Percentiles rank a stretch among this genome's conserved stretches.
Evolutionary conservation across 129 eudicot genomes (phyloP).

Genomic region (Mikania micrantha): DNA sequence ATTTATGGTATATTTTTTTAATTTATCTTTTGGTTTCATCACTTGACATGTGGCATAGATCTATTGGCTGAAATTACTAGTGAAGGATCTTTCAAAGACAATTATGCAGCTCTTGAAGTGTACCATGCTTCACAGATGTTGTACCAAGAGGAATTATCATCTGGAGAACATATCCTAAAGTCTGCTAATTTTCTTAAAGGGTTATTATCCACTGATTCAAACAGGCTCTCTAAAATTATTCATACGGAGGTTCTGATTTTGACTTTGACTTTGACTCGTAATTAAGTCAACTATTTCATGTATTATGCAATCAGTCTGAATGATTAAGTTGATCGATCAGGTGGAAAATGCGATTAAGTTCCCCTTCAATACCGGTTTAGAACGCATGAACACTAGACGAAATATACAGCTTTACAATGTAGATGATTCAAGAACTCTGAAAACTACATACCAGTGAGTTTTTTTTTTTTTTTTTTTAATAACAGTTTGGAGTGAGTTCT

Average conservation of each 20-base stretch:
- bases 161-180: conserved; percentile 34
- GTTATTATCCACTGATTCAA: conserved; percentile 28
- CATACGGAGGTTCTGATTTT: conserved; percentile 50
- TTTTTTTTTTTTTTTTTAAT: too few species aligned
- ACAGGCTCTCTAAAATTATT: conserved; percentile 25
- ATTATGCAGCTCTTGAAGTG: conserved; percentile 45
- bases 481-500: too few species aligned
- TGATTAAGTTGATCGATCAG: conserved; percentile 35
- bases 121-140: conserved; percentile 60
- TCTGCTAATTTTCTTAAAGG: conserved; percentile 34
- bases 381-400: conserved; percentile 57
- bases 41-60: conserved; percentile 37
- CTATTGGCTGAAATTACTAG: conserved; percentile 29
- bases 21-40: background rate
- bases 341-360: conserved; percentile 45
- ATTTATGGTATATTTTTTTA: background rate
- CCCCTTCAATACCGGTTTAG: conserved; percentile 52
- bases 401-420: conserved; percentile 48
- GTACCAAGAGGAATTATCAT: conserved; percentile 40
- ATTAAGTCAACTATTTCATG: background rate
- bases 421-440: conserved; percentile 42
- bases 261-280: background rate
- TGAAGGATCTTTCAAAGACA: conserved; percentile 40
- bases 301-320: background rate
- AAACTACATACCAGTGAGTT: conserved; percentile 60